phyloP scores from a whole-genome alignment of 108 stramenopile species.

The Epithemia pelagica region DNA sequence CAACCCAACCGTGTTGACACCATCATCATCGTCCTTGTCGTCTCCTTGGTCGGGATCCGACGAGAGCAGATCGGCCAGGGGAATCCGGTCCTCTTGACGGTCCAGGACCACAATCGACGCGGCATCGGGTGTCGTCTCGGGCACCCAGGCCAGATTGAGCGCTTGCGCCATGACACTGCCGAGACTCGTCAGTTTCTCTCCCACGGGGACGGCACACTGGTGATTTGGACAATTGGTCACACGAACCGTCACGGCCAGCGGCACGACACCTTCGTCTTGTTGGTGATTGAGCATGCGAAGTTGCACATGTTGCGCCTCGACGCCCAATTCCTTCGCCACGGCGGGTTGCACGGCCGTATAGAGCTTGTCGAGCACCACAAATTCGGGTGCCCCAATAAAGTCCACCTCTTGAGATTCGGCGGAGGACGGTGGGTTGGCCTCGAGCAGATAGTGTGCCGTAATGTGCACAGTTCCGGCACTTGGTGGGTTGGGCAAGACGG shows the following conservation, averaged over 20 bases:
- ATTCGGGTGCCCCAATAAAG: background rate
- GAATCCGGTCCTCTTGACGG: too few species aligned
- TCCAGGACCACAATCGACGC: too few species aligned
- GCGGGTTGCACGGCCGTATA: background rate
- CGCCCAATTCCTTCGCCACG: background rate
- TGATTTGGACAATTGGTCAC: background rate
- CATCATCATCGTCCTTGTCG: constrained; percentile 20
- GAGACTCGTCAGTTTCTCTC: background rate
- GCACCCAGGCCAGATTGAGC: constrained; percentile 1
- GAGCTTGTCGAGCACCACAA: background rate
- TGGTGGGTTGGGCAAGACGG: too few species aligned
- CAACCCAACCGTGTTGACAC: background rate
- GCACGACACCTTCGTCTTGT: background rate
- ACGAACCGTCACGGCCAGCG: background rate
- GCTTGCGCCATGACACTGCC: background rate
- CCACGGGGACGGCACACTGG: background rate
- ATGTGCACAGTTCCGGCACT: too few species aligned
- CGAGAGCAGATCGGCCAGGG: too few species aligned
- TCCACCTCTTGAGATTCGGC: background rate
- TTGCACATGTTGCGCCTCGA: background rate
- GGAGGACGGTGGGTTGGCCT: background rate
- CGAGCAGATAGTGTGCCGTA: background rate
- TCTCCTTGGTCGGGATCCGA: too few species aligned
- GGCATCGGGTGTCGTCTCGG: constrained; percentile 31
- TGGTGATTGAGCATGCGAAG: background rate